Percentiles rank a stretch among this genome's conserved stretches.
These are phyloP conservation scores for Tremellales sp. DNA, from an alignment of 1,284 basidiomycete species.

Conservation along the genomic window DNA sequence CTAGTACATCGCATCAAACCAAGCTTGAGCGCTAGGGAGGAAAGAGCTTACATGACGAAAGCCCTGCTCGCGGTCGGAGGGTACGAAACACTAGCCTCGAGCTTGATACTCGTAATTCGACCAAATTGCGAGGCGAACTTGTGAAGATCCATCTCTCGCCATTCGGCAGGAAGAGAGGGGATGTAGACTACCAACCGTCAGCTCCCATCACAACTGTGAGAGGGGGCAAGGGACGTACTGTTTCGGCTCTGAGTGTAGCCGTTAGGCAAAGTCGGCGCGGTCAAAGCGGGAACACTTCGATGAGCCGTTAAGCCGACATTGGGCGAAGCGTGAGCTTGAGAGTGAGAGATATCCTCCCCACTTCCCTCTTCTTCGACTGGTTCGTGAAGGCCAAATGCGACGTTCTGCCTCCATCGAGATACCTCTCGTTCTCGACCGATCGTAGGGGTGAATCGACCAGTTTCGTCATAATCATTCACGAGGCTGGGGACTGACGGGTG, in stretches of 20 bases:
- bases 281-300: background rate
- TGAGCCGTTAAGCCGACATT: no score
- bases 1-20: conserved; percentile 13
- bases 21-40: background rate
- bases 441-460: no score
- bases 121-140: conserved; percentile 25
- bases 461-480: no score
- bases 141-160: conserved; percentile 14
- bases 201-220: background rate
- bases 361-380: no score
- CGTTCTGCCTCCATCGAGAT: no score
- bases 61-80: conserved; percentile 17
- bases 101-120: conserved; percentile 25
- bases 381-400: no score
- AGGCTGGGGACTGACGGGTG: background rate
- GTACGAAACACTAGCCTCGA: conserved; percentile 1
- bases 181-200: background rate
- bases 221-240: background rate
- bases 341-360: no score
- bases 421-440: no score
- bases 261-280: background rate
- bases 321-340: background rate
- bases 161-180: background rate
- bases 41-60: conserved; percentile 26
- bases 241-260: background rate